Base-by-base conservation (phyloP, 2,329 filamentous ascomycete genomes). In the Alternaria triticimaculans region DNA sequence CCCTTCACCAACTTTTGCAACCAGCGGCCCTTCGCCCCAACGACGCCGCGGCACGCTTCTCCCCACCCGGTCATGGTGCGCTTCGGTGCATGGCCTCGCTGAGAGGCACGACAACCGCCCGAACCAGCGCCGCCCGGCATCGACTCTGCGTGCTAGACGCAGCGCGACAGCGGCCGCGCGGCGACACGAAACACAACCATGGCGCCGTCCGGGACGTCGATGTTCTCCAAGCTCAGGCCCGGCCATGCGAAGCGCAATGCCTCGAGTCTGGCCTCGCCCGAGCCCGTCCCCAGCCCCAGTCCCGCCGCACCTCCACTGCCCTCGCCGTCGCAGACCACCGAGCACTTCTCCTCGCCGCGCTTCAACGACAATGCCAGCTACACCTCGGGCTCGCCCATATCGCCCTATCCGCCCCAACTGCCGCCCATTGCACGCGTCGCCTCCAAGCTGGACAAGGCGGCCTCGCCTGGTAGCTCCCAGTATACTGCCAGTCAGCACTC, bases 211-310 rank as follows among this genome's bases (percentile, higher is more conserved):
- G 78, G 73, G 67, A 79, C 77, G 54, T 78, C 72, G 66, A 77
- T 81, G 74, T 81, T 81, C 61, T 78, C 79, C 58, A 80, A 80
- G 67, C 75, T 81, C 20, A 70, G 80, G 55, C 76, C 78, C 14
- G 75, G 75, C 62, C 78, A 80, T 63, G 76, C 76, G 64, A 80
- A 76, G 71, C 78, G 80, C 68, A 76, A 76, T 74, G 73, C 72
- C 67, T 78, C 80, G 60, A 76, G 59, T 48, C 69, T 77, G 45
- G 72, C 72, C 45, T 76, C 76, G 12, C 77, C 78, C 45, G 77
- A 80, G 44, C 73, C 76, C 49, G 62, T 71, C 45, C 26, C 67
- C 55, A 74, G 71, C 54, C 72, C 76, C 51, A 49, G 72, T 53
- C 72, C 76, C 48, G 46, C 72, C 43, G 67, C 72, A 49, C 67